phyloP scores from a whole-genome alignment of 208 protist genomes.

The Crithidia thermophila region DNA sequence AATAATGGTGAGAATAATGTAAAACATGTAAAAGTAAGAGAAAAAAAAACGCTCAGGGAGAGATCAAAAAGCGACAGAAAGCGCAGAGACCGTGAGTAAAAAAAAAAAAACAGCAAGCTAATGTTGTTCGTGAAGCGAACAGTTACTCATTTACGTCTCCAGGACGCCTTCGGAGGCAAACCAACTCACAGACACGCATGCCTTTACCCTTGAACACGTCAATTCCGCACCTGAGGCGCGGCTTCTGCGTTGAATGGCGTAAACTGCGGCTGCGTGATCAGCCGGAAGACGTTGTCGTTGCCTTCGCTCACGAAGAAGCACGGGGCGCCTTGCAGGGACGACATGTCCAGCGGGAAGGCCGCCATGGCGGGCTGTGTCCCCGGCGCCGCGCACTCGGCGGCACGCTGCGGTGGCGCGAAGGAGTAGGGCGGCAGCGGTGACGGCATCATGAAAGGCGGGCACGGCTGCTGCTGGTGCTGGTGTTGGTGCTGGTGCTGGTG shows the following conservation, averaged over 20 bases:
- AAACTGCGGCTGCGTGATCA: constrained; percentile 33
- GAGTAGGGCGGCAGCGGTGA: constrained; percentile 17
- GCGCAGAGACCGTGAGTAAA: background rate
- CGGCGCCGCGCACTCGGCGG: background rate
- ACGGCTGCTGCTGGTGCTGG: constrained; percentile 6
- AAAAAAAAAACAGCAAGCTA: constrained; percentile 2
- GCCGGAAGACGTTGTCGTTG: constrained; percentile 40
- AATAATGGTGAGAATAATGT: constrained; percentile 2
- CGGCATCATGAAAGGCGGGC: constrained; percentile 10
- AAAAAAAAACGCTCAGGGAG: background rate
- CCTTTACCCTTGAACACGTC: background rate
- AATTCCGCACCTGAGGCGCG: constrained; percentile 13
- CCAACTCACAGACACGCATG: too few species aligned
- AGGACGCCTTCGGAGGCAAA: background rate
- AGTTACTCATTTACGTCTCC: constrained; percentile 2
- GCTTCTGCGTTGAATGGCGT: constrained; percentile 10
- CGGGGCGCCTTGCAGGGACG: constrained; percentile 20
- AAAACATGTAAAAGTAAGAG: constrained; percentile 9
- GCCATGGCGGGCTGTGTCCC: constrained; percentile 3
- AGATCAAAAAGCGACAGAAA: background rate
- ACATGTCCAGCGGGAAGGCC: constrained; percentile 24
- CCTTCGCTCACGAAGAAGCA: constrained; percentile 41
- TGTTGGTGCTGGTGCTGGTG: background rate
- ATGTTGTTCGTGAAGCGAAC: background rate
- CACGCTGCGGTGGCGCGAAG: constrained; percentile 6